Conservation (phyloP, 371 early-diverging fungal species). For the Cokeromyces recurvatus region DNA sequence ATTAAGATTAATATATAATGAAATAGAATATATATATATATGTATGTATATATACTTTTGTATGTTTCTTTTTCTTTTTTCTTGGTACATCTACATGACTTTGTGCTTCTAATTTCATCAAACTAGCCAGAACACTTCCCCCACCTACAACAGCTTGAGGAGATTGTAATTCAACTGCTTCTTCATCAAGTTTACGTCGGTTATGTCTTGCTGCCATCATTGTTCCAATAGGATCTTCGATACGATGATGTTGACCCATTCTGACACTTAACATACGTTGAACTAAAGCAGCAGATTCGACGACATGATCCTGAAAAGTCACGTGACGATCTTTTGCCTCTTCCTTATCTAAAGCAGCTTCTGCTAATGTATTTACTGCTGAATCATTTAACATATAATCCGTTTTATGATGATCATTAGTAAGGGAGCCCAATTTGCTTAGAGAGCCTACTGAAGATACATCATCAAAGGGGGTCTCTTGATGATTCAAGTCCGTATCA, state of each 20-base stretch:
- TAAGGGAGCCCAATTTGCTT: not conserved
- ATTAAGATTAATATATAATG: no score
- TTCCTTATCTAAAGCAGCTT: constrained; percentile 37
- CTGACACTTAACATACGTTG: constrained; percentile 33
- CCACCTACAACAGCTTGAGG: not conserved
- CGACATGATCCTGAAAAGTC: constrained; percentile 42
- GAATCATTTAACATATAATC: not conserved
- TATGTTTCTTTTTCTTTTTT: constrained; percentile 7
- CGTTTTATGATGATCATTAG: constrained; percentile 6
- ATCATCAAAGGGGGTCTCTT: not conserved
- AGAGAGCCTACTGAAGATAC: not conserved
- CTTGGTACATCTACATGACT: not conserved
- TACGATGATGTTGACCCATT: not conserved
- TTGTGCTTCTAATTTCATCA: constrained; percentile 42
- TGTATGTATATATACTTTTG: not conserved
- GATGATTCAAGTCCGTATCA: not conserved
- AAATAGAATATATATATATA: no score
- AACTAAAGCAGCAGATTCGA: constrained; percentile 40
- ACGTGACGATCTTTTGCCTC: constrained; percentile 44
- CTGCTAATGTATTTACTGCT: constrained; percentile 28
- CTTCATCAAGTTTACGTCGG: constrained; percentile 1
- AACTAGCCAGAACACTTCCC: constrained; percentile 36
- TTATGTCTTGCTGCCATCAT: constrained; percentile 4
- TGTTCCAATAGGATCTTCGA: constrained; percentile 1
- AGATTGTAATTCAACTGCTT: not conserved